Conservation (phyloP, 768 basidiomycete genomes). For the Krasilnikovozyma curviuscula region DNA sequence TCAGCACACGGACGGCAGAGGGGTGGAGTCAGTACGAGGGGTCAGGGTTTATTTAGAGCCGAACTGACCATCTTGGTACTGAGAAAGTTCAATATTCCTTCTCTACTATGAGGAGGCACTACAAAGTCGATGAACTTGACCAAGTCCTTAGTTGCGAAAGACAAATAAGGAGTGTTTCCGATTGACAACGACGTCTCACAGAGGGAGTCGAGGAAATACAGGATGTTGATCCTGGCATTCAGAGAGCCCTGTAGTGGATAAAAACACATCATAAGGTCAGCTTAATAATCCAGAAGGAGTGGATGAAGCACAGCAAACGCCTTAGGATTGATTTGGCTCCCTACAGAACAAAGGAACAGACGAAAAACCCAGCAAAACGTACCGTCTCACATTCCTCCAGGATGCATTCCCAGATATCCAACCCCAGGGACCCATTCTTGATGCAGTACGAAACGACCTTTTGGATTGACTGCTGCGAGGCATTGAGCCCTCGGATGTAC, state of each 20-base stretch:
- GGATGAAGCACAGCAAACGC: not conserved
- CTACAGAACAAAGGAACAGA: not conserved
- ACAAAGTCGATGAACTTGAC: constrained; percentile 57
- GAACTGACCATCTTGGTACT: constrained; percentile 61
- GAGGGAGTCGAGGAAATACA: constrained; percentile 75
- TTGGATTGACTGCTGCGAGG: constrained; percentile 74
- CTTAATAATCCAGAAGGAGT: not conserved
- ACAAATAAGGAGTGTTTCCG: constrained; percentile 41
- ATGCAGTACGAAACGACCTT: constrained; percentile 68
- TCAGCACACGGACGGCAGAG: not conserved
- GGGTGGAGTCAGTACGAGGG: not conserved
- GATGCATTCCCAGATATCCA: constrained; percentile 86
- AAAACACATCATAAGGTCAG: not conserved
- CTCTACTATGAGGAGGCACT: constrained; percentile 73
- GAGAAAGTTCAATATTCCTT: constrained; percentile 68
- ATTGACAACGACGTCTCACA: constrained; percentile 20
- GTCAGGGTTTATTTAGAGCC: not conserved
- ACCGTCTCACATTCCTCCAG: constrained; percentile 82
- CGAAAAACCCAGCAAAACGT: too few species aligned
- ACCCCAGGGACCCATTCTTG: constrained; percentile 70
- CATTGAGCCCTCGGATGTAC: constrained; percentile 43
- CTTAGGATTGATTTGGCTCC: not conserved
- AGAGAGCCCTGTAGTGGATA: constrained; percentile 43
- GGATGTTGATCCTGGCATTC: constrained; percentile 76
- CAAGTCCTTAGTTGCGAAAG: constrained; percentile 60